Percentiles rank a stretch among this genome's conserved stretches.
Evolutionary conservation across 2,329 filamentous ascomycete species (phyloP).

Genomic region (Fusarium redolens): DNA sequence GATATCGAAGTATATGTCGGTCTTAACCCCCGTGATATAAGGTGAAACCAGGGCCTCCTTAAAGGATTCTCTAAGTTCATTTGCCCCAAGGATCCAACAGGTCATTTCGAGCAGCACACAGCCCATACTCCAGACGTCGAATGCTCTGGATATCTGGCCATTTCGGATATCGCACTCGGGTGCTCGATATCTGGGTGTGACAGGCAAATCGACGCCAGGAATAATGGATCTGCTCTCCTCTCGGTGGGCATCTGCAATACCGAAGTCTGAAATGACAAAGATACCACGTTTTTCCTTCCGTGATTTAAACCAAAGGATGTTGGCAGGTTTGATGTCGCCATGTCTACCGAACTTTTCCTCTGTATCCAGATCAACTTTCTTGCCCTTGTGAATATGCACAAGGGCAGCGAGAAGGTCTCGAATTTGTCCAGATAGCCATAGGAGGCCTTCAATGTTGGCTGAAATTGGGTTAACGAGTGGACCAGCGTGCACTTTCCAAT

Average conservation of each 20-base stretch:
- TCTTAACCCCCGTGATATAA: neutral
- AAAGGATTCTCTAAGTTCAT: neutral
- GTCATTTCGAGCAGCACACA: neutral
- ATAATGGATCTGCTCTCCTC: neutral
- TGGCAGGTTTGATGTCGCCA: neutral
- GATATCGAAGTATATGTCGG: neutral
- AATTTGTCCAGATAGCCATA: neutral
- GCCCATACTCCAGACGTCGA: neutral
- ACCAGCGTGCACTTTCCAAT: neutral
- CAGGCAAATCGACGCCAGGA: neutral
- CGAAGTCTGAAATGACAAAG: neutral
- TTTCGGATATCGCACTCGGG: neutral
- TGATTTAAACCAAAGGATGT: neutral
- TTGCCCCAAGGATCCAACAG: neutral
- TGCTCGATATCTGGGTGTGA: neutral
- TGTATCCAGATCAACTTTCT: fast-evolving
- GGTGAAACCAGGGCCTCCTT: neutral
- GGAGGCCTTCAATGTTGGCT: neutral
- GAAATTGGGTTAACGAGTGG: neutral
- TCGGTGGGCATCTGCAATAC: neutral
- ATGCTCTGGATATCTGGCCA: neutral
- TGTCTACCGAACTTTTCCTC: neutral
- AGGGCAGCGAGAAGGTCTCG: fast-evolving
- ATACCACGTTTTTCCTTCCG: neutral
- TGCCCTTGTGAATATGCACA: neutral